phyloP scores from a whole-genome alignment of 495 filamentous ascomycete species.

The Cercophora scortea region DNA sequence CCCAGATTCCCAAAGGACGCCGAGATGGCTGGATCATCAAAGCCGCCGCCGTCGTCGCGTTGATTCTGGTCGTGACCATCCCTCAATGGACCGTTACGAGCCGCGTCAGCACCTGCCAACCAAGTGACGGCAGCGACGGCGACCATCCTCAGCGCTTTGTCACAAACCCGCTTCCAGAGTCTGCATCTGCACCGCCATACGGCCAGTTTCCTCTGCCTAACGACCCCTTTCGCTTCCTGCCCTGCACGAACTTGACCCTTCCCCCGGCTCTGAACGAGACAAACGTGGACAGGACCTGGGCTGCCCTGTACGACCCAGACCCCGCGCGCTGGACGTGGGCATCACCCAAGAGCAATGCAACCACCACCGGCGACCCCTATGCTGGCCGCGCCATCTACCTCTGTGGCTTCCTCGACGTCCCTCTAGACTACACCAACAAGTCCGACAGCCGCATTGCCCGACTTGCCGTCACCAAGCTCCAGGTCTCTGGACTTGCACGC shows the following conservation, averaged over 20 bases:
- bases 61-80: background rate
- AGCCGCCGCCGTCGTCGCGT: background rate
- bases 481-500: slow-evolving; percentile 26
- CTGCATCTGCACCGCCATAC: slow-evolving; percentile 10
- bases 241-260: slow-evolving; percentile 31
- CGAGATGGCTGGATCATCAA: background rate
- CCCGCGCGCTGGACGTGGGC: slow-evolving; percentile 36
- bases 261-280: slow-evolving; percentile 30
- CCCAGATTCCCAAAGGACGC: background rate
- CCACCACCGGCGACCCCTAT: slow-evolving; percentile 16
- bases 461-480: slow-evolving; percentile 37
- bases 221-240: slow-evolving; percentile 35
- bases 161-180: no score
- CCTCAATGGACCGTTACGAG: background rate
- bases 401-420: slow-evolving; percentile 39
- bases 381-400: slow-evolving; percentile 35
- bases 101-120: background rate
- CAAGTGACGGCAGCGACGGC: no score
- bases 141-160: no score
- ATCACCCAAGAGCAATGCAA: slow-evolving; percentile 1
- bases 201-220: slow-evolving; percentile 29
- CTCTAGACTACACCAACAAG: slow-evolving; percentile 38
- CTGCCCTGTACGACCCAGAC: slow-evolving; percentile 31
- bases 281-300: slow-evolving; percentile 25
- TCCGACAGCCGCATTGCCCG: slow-evolving; percentile 33